Conservation (phyloP, 169 alveolate genomes). For the Eimeria necatrix region DNA sequence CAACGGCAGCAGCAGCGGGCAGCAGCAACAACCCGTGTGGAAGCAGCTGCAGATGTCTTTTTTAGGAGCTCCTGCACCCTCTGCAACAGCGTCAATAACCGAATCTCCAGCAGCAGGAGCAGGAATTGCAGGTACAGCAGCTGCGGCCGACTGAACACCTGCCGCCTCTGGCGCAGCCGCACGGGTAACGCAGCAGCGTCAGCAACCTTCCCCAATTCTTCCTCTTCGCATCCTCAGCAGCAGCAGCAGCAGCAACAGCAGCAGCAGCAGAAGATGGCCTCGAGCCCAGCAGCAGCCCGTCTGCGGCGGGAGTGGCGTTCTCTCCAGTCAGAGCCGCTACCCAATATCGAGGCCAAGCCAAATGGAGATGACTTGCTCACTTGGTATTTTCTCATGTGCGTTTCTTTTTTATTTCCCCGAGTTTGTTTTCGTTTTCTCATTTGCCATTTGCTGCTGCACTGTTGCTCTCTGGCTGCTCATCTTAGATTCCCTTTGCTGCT, state of each 20-base stretch:
- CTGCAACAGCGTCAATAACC: too few relatives aligned
- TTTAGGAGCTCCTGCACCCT: too few relatives aligned
- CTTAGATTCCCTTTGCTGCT: background rate
- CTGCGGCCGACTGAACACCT: too few relatives aligned
- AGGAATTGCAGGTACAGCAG: too few relatives aligned
- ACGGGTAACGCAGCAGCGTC: too few relatives aligned
- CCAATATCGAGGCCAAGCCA: constrained; percentile 35
- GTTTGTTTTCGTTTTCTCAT: background rate
- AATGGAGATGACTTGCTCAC: constrained; percentile 29
- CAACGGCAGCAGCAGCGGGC: too few relatives aligned
- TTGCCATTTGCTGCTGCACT: background rate
- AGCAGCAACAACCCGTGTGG: too few relatives aligned
- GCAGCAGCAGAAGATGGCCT: background rate
- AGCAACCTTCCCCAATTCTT: too few relatives aligned
- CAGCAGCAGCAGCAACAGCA: background rate
- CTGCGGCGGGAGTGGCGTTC: background rate
- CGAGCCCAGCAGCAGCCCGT: background rate
- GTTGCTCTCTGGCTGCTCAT: background rate
- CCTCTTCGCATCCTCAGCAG: background rate
- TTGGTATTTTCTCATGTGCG: constrained; percentile 72
- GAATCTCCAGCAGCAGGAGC: background rate
- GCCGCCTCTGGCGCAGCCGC: too few relatives aligned
- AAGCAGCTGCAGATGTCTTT: too few relatives aligned
- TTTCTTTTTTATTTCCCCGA: background rate
- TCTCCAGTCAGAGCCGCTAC: background rate